Base-by-base conservation (phyloP, 106 monocot genomes). In the Xerophyta viscosa region DNA sequence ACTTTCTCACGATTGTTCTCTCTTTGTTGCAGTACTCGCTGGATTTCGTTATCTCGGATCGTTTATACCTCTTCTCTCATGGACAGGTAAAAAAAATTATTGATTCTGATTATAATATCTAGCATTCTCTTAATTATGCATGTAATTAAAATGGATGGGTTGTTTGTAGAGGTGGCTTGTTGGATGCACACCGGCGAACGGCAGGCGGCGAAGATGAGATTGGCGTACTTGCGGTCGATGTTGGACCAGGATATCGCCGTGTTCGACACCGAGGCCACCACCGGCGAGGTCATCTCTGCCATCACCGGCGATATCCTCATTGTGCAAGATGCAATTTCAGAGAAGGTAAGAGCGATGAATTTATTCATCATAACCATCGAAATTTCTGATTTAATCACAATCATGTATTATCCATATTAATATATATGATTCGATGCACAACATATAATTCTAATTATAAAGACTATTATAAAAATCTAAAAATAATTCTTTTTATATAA, bases 161-260 rank as follows among this genome's bases (percentile, higher is more conserved):
- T 43, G 1, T 19, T 24, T 55, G 31, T 21, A 99, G 98, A 91
- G 98, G 98, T 99, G 67, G 98, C 90, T 19, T 99, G 90, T 31
- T 99, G 98, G 98, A 99, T 99, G 98, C 74, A 99, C 27, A 91
- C 90, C 0, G 98, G 98, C 25, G 98, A 99, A 63, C 65, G 98
- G 51, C 98, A 99, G 39, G 90, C 90, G 31, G 86, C 98, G 29
- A 90, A 99, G 74, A 99, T 99, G 82, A 74, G 98, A 28, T 55
- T 83, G 37, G 90, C 90, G 6, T 99, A 99, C 24, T 58, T 98
- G 6, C 56, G 69, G n/a, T 68, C 90, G 7, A 50, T 98, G 66
- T 46, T 98, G 4, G 69, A 90, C 25, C 98, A 98, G 51, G 89
- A 98, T 36, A 98, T 98, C 19, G 50, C 65, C 1, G 29, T 98